These are phyloP conservation scores for Scortechinia acanthostroma DNA, from an alignment of 2,329 filamentous ascomycete genomes.

Conservation along the genomic window DNA sequence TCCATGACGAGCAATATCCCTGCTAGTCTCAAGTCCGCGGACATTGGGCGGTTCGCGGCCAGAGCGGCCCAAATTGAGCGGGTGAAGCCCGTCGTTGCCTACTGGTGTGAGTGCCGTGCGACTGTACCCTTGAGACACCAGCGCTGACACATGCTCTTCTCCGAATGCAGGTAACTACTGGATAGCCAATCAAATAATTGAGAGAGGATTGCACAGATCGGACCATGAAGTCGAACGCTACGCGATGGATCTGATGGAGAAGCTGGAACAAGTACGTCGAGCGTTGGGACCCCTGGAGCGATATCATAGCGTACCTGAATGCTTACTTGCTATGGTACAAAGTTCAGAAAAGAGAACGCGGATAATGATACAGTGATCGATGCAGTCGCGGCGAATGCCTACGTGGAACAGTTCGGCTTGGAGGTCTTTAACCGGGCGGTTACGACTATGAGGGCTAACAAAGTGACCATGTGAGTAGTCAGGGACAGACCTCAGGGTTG, in stretches of 20 bases:
- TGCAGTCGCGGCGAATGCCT: constrained; percentile 56
- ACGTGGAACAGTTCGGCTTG: constrained; percentile 61
- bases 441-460: constrained; percentile 50
- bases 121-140: too few species aligned
- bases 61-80: background rate
- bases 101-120: background rate
- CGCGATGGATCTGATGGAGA: constrained; percentile 59
- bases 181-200: constrained; percentile 57
- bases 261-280: constrained; percentile 45
- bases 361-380: constrained; percentile 55
- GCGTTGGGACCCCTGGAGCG: too few species aligned
- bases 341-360: constrained; percentile 11
- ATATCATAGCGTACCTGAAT: background rate
- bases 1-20: background rate
- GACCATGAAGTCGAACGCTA: constrained; percentile 53
- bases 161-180: constrained; percentile 46
- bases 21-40: background rate
- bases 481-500: too few species aligned
- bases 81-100: background rate
- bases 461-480: constrained; percentile 43
- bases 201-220: constrained; percentile 45
- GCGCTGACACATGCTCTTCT: too few species aligned
- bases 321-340: background rate
- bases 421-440: constrained; percentile 58
- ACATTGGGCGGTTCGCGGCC: background rate